Evolutionary conservation across 2,329 filamentous ascomycete species (phyloP), one percentile per base, ranked within the genome.

Genomic region (Microthyrium microscopicum): DNA sequence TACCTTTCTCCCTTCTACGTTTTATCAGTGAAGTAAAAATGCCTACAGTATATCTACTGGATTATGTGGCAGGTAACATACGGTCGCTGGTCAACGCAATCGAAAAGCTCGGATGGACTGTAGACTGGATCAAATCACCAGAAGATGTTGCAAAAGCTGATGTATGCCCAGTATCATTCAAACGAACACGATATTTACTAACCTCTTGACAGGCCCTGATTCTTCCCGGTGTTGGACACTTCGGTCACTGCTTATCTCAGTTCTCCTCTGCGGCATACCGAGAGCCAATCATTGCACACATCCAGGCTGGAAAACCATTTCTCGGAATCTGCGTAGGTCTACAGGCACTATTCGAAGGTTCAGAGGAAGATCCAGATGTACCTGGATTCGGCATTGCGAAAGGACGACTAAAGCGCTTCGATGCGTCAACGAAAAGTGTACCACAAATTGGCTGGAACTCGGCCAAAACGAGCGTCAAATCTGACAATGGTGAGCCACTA

Each of bases 361-460:
- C 89, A 0, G 70, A 73, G 26, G 89, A 98, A 54, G 76, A 82
- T 42, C 61, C 73, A 1, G 55, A 63, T 13, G 73, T 82, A 11
- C 57, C 73, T 3, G 89, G 89, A 1, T 61, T 98, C 30, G 78
- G 77, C 4, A 29, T 92, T 19, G 73, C 95, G 40, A 73, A 76
- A 28, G 70, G 69, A 25, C 61, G 59, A 8, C 68, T 98, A 42
- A 65, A 71, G 49, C 75, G 76, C 39, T 98, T 98, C 58, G 62
- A 82, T 50, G 73, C 81, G 51, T 54, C 57, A 20, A 61, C 70
- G 46, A 95, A 95, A 60, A 76, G 84, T 24, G 91, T 98, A n/a
- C 89, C 89, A 25, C 91, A 98, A 58, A 98, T 98, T 54, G 89
- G 89, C 35, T 98, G 89, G 89, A 98, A 98, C 57, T 84, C 76